Percentiles rank a stretch among this genome's conserved stretches.
Conservation (phyloP, 768 basidiomycete genomes). For the Podaxis carcinomalis region DNA sequence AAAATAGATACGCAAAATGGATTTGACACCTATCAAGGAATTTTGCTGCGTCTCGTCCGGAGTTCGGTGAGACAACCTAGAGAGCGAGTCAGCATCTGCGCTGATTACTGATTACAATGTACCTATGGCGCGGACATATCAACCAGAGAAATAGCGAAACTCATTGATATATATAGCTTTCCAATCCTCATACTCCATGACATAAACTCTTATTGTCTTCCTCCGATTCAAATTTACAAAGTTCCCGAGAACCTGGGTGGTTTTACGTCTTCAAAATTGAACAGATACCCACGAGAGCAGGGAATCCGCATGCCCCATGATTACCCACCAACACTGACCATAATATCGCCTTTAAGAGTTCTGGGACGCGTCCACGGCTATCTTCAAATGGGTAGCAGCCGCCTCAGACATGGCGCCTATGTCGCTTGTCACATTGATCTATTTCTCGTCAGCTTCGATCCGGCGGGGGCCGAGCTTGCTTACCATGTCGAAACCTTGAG, state of each 20-base stretch:
- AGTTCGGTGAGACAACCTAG: too few relatives aligned
- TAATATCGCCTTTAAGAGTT: not conserved
- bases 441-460: not conserved
- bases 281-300: not conserved
- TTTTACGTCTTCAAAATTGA: not conserved
- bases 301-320: not conserved
- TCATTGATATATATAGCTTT: not conserved
- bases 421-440: slow-evolving; percentile 51
- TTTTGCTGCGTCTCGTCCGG: not conserved
- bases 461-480: not conserved
- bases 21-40: not conserved
- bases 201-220: not conserved
- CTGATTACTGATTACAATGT: not conserved
- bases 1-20: not conserved
- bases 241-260: not conserved
- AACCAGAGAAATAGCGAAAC: not conserved
- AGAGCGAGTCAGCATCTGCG: too few relatives aligned
- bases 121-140: not conserved
- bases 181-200: not conserved
- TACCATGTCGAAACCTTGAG: slow-evolving; percentile 28
- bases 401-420: slow-evolving; percentile 37
- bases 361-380: slow-evolving; percentile 13
- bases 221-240: not conserved
- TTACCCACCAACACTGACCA: not conserved
- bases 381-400: slow-evolving; percentile 22